phyloP scores from a whole-genome alignment of 257 asterid species.

The Fraxinus cuspidata region DNA sequence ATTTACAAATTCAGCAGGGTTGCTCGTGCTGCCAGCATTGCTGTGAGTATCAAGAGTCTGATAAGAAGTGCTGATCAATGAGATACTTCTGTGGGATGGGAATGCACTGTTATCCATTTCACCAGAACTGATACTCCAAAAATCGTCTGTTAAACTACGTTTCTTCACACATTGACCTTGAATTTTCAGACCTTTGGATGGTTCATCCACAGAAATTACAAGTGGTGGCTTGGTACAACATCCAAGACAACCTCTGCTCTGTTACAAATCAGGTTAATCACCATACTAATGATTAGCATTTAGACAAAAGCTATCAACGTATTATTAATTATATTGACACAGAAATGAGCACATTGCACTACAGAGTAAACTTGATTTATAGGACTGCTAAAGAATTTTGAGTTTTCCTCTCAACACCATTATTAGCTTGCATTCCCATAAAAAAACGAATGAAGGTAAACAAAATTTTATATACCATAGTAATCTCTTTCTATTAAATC shows the following conservation, averaged over 20 bases:
- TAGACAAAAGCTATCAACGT: slow-evolving; percentile 23
- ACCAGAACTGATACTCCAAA: slow-evolving; percentile 84
- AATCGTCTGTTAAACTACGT: slow-evolving; percentile 56
- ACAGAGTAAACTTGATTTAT: neutral
- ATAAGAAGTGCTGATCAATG: slow-evolving; percentile 80
- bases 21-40: slow-evolving; percentile 61
- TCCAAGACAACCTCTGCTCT: slow-evolving; percentile 99
- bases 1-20: slow-evolving; percentile 70
- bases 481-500: neutral
- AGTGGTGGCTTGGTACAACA: slow-evolving; percentile 76
- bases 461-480: neutral
- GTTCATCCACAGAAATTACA: slow-evolving; percentile 78
- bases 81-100: slow-evolving; percentile 79
- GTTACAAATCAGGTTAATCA: slow-evolving; percentile 80
- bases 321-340: neutral
- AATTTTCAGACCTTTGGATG: slow-evolving; percentile 65
- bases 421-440: neutral
- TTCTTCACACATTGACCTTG: slow-evolving; percentile 67
- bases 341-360: neutral
- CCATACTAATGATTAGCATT: slow-evolving; percentile 66
- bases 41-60: slow-evolving; percentile 61
- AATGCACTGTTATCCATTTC: slow-evolving; percentile 85
- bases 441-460: neutral
- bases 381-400: neutral
- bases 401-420: neutral